Percentiles rank a stretch among this genome's conserved stretches.
These are phyloP conservation scores for Rubia peregrina DNA, from an alignment of 305 asterid species.

Conservation along the genomic window DNA sequence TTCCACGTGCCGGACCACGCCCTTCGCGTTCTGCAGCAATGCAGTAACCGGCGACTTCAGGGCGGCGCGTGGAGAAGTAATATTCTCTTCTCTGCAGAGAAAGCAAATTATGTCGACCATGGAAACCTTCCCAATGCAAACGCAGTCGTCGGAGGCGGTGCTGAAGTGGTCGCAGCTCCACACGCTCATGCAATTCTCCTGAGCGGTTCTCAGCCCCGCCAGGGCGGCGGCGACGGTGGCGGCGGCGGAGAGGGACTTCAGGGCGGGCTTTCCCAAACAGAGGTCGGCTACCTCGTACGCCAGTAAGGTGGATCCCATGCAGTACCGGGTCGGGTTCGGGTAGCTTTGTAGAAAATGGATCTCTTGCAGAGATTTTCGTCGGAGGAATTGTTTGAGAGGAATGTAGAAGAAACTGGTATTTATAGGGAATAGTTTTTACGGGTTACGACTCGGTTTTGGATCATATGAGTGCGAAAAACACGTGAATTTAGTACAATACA, in stretches of 20 bases:
- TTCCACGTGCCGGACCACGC: slow-evolving; percentile 55
- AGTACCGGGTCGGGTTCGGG: background rate
- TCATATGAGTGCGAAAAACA: background rate
- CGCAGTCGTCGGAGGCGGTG: slow-evolving; percentile 25
- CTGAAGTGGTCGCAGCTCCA: slow-evolving; percentile 67
- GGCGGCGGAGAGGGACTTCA: slow-evolving; percentile 52
- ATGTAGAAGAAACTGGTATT: background rate
- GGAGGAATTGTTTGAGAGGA: background rate
- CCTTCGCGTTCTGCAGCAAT: slow-evolving; percentile 36
- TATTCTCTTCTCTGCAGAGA: slow-evolving; percentile 51
- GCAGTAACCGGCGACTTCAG: slow-evolving; percentile 51
- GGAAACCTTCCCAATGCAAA: slow-evolving; percentile 71
- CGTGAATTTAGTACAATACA: background rate
- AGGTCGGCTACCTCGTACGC: slow-evolving; percentile 70
- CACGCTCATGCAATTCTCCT: slow-evolving; percentile 43
- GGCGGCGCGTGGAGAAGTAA: slow-evolving; percentile 50
- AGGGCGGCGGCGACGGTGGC: slow-evolving; percentile 60
- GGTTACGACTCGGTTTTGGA: too few relatives aligned
- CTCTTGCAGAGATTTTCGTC: background rate
- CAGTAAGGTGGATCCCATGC: slow-evolving; percentile 61
- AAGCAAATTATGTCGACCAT: slow-evolving; percentile 72
- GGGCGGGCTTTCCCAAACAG: slow-evolving; percentile 88
- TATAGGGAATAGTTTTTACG: background rate
- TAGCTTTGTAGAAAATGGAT: too few relatives aligned
- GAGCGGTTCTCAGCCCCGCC: slow-evolving; percentile 46